Conservation (phyloP, 2,329 filamentous ascomycete species). For the Cadophora sp. region DNA sequence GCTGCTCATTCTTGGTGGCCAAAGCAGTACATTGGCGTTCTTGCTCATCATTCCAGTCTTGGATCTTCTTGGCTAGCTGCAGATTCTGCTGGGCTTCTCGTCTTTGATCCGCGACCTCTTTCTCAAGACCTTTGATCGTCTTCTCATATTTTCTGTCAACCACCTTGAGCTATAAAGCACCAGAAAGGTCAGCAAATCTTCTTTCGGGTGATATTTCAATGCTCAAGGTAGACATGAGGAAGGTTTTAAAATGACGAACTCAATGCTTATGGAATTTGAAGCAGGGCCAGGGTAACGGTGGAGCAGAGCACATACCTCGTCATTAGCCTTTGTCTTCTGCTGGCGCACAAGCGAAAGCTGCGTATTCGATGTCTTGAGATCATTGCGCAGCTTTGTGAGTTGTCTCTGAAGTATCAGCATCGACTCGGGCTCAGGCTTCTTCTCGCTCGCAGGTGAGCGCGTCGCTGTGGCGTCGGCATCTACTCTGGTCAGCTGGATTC, state of each 20-base stretch:
- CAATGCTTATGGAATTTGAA: background rate
- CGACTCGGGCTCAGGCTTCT: background rate
- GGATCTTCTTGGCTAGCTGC: constrained; percentile 8
- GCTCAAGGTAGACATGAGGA: background rate
- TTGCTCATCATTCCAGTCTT: constrained; percentile 6
- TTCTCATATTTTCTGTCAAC: constrained; percentile 3
- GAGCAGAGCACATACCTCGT: background rate
- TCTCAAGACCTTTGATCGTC: constrained; percentile 5
- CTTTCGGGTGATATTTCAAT: background rate
- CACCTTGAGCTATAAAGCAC: background rate
- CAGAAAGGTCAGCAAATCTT: background rate
- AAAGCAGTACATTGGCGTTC: background rate
- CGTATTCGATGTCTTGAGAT: constrained; percentile 11
- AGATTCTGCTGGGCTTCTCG: background rate
- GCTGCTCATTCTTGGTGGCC: background rate
- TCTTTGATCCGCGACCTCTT: background rate
- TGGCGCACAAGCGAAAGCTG: constrained; percentile 10
- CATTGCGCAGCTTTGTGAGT: background rate
- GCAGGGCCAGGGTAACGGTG: background rate
- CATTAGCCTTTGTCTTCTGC: constrained; percentile 10
- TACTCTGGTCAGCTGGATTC: background rate
- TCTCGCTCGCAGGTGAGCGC: background rate
- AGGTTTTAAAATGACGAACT: background rate
- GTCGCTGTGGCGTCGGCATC: too few relatives aligned
- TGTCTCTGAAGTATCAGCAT: background rate